Evolutionary conservation across 1,284 basidiomycete genomes (phyloP), one percentile per base, ranked within the genome.

Genomic region (Pyrrhoderma lamaoense): DNA sequence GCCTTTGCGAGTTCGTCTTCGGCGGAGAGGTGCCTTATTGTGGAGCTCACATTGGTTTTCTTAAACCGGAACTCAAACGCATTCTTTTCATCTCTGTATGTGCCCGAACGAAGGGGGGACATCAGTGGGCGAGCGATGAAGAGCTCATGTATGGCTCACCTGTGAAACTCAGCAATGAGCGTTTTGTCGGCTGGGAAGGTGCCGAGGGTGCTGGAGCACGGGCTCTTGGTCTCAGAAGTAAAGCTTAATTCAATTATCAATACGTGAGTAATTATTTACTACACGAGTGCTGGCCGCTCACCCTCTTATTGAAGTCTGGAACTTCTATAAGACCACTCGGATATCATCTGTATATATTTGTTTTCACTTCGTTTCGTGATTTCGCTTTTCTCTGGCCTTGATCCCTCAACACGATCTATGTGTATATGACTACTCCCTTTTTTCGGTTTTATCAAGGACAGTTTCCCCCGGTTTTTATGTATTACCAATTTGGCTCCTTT

Each of bases 21-120:
- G 64, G 51, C 69, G 71, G 51, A 62, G 71, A 13, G 92, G 92
- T n/a, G 88, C 92, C 3, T 73, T 98, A 53, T 74, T 98, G 4
- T 98, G 94, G 95, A 93, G 90, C 34, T 93, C 91, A 13, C 93
- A 97, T 65, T 96, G 93, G 81, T 97, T 99, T 73, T 96, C 98
- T 74, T 77, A 94, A 65, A 96, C 80, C 86, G 64, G 95, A 92
- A 65, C 71, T 85, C 69, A 98, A 96, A 72, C 82, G 95, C 18
- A 84, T 99, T 60, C 68, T 99, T 46, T 98, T 96, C 67, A 80
- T 97, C 54, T 90, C 91, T 0, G 83, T 93, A 4, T 97, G 93
- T 91, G 90, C 92, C n/a, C 79, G 87, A 36, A 85, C 88, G 49
- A 79, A 77, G 59, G 76, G 79, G 45, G 69, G 79, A 13, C 67